These are phyloP conservation scores for Talaromyces trachyspermus DNA, from an alignment of 495 filamentous ascomycete genomes.

Conservation along the genomic window DNA sequence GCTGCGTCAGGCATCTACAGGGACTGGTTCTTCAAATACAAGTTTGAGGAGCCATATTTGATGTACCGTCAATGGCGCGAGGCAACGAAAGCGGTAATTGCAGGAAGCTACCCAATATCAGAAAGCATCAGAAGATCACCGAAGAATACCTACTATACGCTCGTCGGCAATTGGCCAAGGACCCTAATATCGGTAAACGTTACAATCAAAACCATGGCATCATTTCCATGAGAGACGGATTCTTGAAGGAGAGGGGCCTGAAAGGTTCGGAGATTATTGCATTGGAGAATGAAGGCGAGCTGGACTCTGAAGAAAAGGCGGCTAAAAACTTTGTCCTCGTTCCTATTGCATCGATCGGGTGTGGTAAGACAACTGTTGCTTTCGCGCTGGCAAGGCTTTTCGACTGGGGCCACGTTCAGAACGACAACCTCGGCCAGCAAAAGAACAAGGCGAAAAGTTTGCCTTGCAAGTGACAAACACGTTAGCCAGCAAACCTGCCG, in stretches of 20 bases:
- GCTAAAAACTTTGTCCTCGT: constrained; percentile 64
- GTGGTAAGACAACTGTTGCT: constrained; percentile 92
- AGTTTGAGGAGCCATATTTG: constrained; percentile 97
- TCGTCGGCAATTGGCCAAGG: constrained; percentile 56
- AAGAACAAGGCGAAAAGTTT: constrained; percentile 65
- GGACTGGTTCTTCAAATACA: constrained; percentile 99
- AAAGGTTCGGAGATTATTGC: constrained; percentile 81
- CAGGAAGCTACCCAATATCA: constrained; percentile 64
- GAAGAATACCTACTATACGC: constrained; percentile 84
- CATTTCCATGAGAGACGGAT: constrained; percentile 80
- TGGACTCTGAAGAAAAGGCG: constrained; percentile 29
- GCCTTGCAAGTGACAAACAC: constrained; percentile 54
- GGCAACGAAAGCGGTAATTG: constrained; percentile 84
- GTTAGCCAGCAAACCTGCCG: constrained; percentile 55
- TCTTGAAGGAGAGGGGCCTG: constrained; percentile 69
- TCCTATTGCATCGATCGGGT: constrained; percentile 87
- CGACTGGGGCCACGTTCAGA: constrained; percentile 90
- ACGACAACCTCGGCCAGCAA: constrained; percentile 86
- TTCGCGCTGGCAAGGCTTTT: constrained; percentile 78
- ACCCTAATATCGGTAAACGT: constrained; percentile 52
- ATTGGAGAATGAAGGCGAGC: constrained; percentile 12
- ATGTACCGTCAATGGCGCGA: constrained; percentile 99
- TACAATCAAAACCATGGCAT: constrained; percentile 94
- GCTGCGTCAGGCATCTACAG: constrained; percentile 43
- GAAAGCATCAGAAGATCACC: constrained; percentile 84